Base-by-base conservation (phyloP, 352 stramenopile genomes). In the Globisporangium irregulare region DNA sequence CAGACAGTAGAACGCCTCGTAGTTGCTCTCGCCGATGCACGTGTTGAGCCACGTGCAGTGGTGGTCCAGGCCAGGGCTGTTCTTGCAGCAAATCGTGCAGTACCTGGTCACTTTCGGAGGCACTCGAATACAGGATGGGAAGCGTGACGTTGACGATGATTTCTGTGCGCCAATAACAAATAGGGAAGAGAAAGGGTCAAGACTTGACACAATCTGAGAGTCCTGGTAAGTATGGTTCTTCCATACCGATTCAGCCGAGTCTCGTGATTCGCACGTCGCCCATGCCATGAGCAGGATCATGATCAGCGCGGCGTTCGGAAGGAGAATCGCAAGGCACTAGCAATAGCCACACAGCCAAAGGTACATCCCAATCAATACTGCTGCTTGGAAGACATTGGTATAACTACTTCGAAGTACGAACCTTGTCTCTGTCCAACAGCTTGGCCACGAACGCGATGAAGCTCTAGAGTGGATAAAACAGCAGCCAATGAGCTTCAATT, bases 21-120 rank as follows among this genome's bases (percentile, higher is more conserved):
- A 95, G 69, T 95, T 93, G 64, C 71, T 87, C 66, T 91, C 84
- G 12, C 80, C 86, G 56, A 95, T 94, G 71, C 87, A 94, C 6
- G 87, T 95, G 68, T 95, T 95, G 59, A 95, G 76, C 86, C 87
- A 95, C 22, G 87, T 93, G 75, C 87, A 95, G 69, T 95, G 87
- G 67, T 95, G 87, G 56, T 95, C 87, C 7, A 95, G 74, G 0
- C 86, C 83, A 9, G 83, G 81, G 34, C 85, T 94, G 60, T 78
- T 91, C 67, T 96, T 96, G 73, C 80, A 88, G 74, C 89, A 94
- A 12, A 92, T 76, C 15, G 84, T 89, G 73, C 87, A 96, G 71
- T 95, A 95, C 1, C 89, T 79, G 14, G 74, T 84, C 63, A 82
- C 78, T 64, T 95, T 92, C 20, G 66, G 48, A 1, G 87, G 84